These are phyloP conservation scores for Tricholoma hemisulphureum DNA, from an alignment of 768 basidiomycete genomes.

Conservation along the genomic window DNA sequence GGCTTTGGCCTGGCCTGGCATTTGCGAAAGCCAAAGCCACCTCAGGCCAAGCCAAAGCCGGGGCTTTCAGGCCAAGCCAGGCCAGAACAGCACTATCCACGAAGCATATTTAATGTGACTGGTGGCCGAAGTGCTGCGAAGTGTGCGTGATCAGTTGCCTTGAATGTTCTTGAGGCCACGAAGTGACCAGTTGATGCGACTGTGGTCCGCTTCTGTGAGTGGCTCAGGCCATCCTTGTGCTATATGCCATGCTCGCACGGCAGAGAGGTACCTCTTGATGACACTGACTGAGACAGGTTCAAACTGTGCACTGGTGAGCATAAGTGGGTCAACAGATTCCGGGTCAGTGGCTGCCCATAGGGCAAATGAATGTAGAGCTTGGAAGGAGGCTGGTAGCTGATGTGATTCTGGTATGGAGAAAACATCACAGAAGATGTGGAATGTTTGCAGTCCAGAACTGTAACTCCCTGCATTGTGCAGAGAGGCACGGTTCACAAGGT, in stretches of 20 bases:
- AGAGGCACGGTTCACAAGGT: not conserved
- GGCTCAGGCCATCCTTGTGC: conserved; percentile 10
- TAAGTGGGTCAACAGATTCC: not conserved
- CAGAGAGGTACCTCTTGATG: conserved; percentile 6
- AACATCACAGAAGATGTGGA: conserved; percentile 4
- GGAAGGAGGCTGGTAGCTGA: conserved; percentile 3
- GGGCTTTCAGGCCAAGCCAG: too few species aligned
- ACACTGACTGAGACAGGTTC: conserved; percentile 5
- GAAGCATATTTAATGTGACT: conserved; percentile 8
- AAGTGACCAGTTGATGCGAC: conserved; percentile 7
- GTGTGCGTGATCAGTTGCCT: not conserved
- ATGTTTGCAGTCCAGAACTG: not conserved
- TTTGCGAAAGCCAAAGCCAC: too few species aligned
- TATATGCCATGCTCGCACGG: conserved; percentile 7
- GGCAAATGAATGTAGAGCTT: not conserved
- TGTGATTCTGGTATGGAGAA: conserved; percentile 2
- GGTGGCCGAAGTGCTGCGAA: conserved; percentile 8
- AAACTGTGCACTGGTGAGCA: not conserved
- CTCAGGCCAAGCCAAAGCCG: too few species aligned
- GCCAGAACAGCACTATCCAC: too few species aligned
- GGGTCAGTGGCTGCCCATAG: conserved; percentile 7
- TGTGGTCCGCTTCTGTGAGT: not conserved
- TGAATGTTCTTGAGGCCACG: conserved; percentile 7
- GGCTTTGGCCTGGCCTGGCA: too few species aligned
- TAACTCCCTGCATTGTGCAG: not conserved